These are phyloP conservation scores for Penicillium sp. DNA, from an alignment of 2,329 filamentous ascomycete genomes.

Conservation along the genomic window DNA sequence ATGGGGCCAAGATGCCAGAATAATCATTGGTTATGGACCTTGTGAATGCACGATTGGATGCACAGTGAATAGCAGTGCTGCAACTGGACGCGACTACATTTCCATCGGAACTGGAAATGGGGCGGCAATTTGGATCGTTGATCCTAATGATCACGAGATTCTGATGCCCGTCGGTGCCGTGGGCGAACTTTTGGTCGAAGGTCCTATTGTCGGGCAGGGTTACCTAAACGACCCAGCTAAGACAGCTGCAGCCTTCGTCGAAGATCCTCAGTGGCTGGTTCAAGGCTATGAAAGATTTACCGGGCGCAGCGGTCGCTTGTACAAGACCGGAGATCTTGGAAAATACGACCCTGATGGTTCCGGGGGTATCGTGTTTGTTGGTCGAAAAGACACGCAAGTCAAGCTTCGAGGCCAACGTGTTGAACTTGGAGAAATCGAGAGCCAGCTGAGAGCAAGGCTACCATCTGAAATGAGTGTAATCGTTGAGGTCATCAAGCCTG, in stretches of 20 bases:
- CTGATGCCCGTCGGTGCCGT: conserved; percentile 50
- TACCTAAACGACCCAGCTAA: conserved; percentile 49
- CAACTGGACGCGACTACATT: conserved; percentile 39
- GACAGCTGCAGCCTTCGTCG: conserved; percentile 41
- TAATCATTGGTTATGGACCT: conserved; percentile 52
- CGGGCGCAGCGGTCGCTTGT: conserved; percentile 40
- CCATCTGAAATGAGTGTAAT: conserved; percentile 44
- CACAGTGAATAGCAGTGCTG: conserved; percentile 43
- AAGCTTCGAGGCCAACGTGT: conserved; percentile 49
- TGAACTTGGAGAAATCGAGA: conserved; percentile 49
- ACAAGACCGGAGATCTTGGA: conserved; percentile 48
- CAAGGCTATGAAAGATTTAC: conserved; percentile 26
- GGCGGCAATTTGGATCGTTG: conserved; percentile 45
- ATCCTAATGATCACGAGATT: conserved; percentile 41
- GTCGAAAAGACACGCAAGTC: conserved; percentile 47
- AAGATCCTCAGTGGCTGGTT: conserved; percentile 44
- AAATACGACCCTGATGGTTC: conserved; percentile 43
- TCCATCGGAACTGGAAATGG: conserved; percentile 46
- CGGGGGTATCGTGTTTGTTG: conserved; percentile 42
- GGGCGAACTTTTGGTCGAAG: conserved; percentile 54
- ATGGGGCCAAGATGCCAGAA: conserved; percentile 47
- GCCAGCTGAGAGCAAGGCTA: conserved; percentile 36
- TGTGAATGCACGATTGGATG: conserved; percentile 50
- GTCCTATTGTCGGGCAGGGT: conserved; percentile 52
- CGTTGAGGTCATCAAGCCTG: conserved; percentile 52